Evolutionary conservation across 2,329 filamentous ascomycete species (phyloP), one percentile per base, ranked within the genome.

Genomic region (Mariannaea elegans): DNA sequence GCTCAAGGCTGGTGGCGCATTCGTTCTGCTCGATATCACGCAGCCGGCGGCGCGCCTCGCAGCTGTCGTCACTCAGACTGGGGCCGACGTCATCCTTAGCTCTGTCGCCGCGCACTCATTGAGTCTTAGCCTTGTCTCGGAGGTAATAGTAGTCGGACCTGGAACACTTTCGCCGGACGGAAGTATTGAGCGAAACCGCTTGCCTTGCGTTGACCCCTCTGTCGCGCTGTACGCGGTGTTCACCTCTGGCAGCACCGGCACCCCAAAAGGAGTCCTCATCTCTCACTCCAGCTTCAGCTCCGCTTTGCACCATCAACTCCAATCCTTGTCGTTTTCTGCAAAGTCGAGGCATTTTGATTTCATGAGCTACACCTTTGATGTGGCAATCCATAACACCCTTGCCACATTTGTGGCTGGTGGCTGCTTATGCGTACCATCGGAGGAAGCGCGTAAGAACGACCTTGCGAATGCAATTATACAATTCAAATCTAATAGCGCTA

Each of bases 261-360:
- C 36, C 1, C 59, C 59, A 2, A 59, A 59, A 16, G 59, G 59
- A 8, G 47, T 47, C 16, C 16, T 63, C 3, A 23, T 62, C 7
- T 47, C 59, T 1, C 69, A 72, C 24, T 16, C 7, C 4, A 52
- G 56, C 6, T 31, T 66, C 7, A 42, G 45, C 3, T 58, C 59
- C 7, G 57, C 44, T 31, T 7, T 12, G 7, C 7, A 7, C 12
- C 27, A 7, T 31, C 27, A 12, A 31, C 7, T 12, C 27, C 27
- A 31, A 7, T 12, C 12, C 12, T 7, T 31, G 27, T 7, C 7
- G 7, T 31, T 7, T 12, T 7, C 27, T 31, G 7, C 27, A 12
- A 31, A 7, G 27, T 31, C 27, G 12, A 7, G 27, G 12, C 12
- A 12, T 12, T 31, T 31, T 12, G 27, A 31, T 31, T 31, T 31